Evolutionary conservation across 2,329 filamentous ascomycete species (phyloP).

Genomic region (Exophiala phaeomuriformis): DNA sequence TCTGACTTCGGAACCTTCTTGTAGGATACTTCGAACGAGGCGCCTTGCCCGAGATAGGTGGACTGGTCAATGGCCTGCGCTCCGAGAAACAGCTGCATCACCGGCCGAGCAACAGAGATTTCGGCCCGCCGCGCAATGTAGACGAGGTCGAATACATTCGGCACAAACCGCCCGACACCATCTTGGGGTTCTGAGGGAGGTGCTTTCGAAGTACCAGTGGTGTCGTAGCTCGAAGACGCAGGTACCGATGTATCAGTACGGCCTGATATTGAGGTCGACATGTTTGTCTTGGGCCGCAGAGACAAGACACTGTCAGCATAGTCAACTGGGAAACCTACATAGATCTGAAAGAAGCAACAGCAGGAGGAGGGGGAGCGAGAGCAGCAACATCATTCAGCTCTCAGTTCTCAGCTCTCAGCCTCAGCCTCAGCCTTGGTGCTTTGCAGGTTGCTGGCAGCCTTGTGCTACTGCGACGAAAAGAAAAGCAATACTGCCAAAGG

Average conservation of each 20-base stretch:
- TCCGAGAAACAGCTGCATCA: conserved; percentile 1
- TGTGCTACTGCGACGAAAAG: too few species aligned
- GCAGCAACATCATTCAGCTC: too few species aligned
- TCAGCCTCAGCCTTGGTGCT: too few species aligned
- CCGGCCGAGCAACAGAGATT: not conserved
- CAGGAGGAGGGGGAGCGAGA: too few species aligned
- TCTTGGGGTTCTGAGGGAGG: not conserved
- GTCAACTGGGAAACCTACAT: not conserved
- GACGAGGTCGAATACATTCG: conserved; percentile 3
- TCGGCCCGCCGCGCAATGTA: not conserved
- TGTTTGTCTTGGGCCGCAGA: not conserved
- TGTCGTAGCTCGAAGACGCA: not conserved
- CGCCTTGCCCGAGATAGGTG: not conserved
- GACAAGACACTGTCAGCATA: not conserved
- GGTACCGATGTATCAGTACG: not conserved
- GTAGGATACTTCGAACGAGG: not conserved
- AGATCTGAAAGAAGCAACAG: too few species aligned
- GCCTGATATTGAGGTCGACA: not conserved
- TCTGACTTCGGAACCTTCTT: conserved; percentile 1
- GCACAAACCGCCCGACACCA: not conserved
- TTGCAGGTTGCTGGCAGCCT: too few species aligned
- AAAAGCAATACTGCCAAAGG: too few species aligned
- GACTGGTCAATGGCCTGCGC: conserved; percentile 3
- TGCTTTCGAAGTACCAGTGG: not conserved
- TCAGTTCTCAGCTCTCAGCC: too few species aligned